These are phyloP conservation scores for Ceratocystis alfenasii DNA, from an alignment of 2,329 filamentous ascomycete genomes.

Conservation along the genomic window DNA sequence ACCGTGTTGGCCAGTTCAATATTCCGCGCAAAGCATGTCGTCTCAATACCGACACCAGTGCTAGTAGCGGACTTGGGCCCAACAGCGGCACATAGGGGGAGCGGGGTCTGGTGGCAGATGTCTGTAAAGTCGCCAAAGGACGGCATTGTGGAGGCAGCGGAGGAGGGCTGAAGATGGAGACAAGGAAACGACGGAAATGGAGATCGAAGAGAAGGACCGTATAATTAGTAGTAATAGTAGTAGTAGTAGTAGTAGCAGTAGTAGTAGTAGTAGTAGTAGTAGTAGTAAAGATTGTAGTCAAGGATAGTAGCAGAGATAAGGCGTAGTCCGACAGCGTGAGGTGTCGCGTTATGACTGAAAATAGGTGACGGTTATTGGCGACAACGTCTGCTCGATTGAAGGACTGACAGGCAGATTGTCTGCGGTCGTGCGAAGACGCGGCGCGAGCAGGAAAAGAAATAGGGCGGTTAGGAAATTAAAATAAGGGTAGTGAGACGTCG, in stretches of 20 bases:
- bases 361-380: background rate
- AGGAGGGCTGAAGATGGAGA: background rate
- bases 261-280: background rate
- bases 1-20: slow-evolving; percentile 96
- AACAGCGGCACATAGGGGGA: slow-evolving; percentile 79
- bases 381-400: background rate
- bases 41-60: slow-evolving; percentile 64
- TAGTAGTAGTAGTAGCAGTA: too few relatives aligned
- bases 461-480: background rate
- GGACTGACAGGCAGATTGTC: background rate
- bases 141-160: slow-evolving; percentile 42
- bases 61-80: slow-evolving; percentile 60
- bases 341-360: background rate
- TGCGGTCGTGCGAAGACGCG: background rate
- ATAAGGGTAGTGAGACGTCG: background rate
- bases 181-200: too few relatives aligned
- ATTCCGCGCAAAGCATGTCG: slow-evolving; percentile 84
- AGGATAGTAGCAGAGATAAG: background rate
- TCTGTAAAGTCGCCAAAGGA: slow-evolving; percentile 82
- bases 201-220: background rate
- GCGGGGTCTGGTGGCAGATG: slow-evolving; percentile 72
- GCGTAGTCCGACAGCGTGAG: background rate
- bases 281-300: background rate
- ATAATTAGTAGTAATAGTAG: background rate
- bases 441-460: background rate